phyloP scores from a whole-genome alignment of 2,329 filamentous ascomycete species.

The Ceratocystis cacaofunesta region DNA sequence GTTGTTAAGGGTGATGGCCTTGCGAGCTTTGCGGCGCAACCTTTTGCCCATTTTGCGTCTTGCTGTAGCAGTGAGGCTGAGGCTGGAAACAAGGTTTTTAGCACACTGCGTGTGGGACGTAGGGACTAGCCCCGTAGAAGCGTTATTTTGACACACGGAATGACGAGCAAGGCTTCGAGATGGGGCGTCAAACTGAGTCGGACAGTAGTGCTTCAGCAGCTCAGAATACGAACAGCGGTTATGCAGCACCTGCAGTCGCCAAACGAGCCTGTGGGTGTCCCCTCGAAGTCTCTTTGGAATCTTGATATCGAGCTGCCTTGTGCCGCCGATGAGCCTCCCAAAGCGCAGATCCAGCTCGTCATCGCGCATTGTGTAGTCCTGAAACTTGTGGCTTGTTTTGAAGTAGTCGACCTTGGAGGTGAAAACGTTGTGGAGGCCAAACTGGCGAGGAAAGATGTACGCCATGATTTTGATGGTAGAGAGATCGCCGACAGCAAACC shows the following conservation, averaged over 20 bases:
- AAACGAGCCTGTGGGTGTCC: conserved; percentile 41
- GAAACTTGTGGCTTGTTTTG: conserved; percentile 58
- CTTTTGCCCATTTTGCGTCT: conserved; percentile 3
- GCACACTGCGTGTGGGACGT: background rate
- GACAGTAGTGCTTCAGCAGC: conserved; percentile 69
- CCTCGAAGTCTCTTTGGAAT: conserved; percentile 58
- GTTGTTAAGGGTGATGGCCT: conserved; percentile 2
- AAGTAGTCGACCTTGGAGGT: conserved; percentile 48
- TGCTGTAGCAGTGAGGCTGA: background rate
- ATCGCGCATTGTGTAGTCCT: conserved; percentile 76
- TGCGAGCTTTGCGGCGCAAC: background rate
- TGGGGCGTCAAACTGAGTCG: conserved; percentile 23
- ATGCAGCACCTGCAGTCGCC: conserved; percentile 56
- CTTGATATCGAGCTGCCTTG: conserved; percentile 20
- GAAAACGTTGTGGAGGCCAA: conserved; percentile 85
- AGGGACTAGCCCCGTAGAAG: background rate
- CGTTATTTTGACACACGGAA: background rate
- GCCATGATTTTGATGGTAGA: conserved; percentile 64
- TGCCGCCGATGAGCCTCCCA: conserved; percentile 14
- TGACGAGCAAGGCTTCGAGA: background rate
- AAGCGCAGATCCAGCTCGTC: conserved; percentile 48
- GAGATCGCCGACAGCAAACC: conserved; percentile 7
- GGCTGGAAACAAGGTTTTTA: background rate
- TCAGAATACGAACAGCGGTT: conserved; percentile 63
- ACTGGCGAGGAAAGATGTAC: conserved; percentile 88